Evolutionary conservation across 257 asterid genomes (phyloP), one percentile per base, ranked within the genome.

Genomic region (Knoxia roxburghii): DNA sequence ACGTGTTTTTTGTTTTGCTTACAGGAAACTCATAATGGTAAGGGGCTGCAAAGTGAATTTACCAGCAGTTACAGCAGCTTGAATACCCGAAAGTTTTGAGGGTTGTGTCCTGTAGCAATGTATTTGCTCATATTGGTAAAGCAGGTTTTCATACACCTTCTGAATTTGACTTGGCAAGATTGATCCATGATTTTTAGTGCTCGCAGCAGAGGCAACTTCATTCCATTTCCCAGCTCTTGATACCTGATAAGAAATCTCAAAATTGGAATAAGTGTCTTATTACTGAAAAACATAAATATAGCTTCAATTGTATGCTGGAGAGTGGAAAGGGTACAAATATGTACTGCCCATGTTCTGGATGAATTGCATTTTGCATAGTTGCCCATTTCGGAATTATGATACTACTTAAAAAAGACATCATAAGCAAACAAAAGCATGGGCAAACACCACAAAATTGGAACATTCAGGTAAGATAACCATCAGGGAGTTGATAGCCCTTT

Each of bases 151-250:
- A 35, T 89, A 87, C n/a, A 81, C 64, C 24, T 70, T 85, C 64
- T 79, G 85, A 70, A 87, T 80, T 67, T 87, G 93, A 72, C 73
- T 64, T 35, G 87, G 80, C 63, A 81, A 45, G 35, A 82, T 64
- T 26, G 73, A 30, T 33, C 35, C 55, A 37, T 64, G 53, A 72
- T 78, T 63, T 61, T 72, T 75, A 61, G 54, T 37, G 64, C 77
- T 77, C 65, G 75, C 71, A 60, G 74, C 68, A 29, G 79, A 64
- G 65, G 86, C 89, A 60, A 89, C 82, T 37, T 85, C 96, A 8
- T 79, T 81, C 96, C 96, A 89, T 76, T 79, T 85, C 20, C 86
- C 86, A 71, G 45, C 75, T 73, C 71, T 81, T 9, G 85, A 83
- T 56, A 87, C 95, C 96, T 89, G 67, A 50, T 67, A 24, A 13